Conservation (phyloP, 2,329 filamentous ascomycete species). For the Trichoderma sp. region DNA sequence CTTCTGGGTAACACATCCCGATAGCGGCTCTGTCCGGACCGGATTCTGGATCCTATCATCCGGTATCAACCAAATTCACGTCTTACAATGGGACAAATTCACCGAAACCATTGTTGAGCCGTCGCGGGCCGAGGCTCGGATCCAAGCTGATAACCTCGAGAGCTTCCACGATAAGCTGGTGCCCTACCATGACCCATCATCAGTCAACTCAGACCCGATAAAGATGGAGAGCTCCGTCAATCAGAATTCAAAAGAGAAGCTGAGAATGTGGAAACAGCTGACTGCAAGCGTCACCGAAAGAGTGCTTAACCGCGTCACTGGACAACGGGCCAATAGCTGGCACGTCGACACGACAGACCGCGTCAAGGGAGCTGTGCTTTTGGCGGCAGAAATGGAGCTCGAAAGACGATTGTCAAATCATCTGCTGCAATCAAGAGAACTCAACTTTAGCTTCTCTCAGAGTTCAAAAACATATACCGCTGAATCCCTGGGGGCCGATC, state of each 20-base stretch:
- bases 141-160: slow-evolving; percentile 46
- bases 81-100: slow-evolving; percentile 58
- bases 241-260: slow-evolving; percentile 31
- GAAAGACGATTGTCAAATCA: slow-evolving; percentile 41
- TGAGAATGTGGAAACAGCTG: slow-evolving; percentile 54
- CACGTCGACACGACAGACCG: slow-evolving; percentile 56
- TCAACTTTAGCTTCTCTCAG: slow-evolving; percentile 52
- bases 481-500: slow-evolving; percentile 39
- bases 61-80: slow-evolving; percentile 41
- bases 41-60: slow-evolving; percentile 59
- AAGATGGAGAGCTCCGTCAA: slow-evolving; percentile 14
- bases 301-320: slow-evolving; percentile 52
- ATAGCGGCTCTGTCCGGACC: slow-evolving; percentile 51
- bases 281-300: slow-evolving; percentile 49
- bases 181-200: slow-evolving; percentile 46
- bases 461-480: slow-evolving; percentile 46
- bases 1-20: slow-evolving; percentile 57
- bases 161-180: slow-evolving; percentile 46
- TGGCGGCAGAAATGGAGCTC: slow-evolving; percentile 44
- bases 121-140: slow-evolving; percentile 47
- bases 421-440: slow-evolving; percentile 42
- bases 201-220: slow-evolving; percentile 26
- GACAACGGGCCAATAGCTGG: slow-evolving; percentile 48
- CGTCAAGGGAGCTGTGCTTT: slow-evolving; percentile 46
- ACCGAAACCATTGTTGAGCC: slow-evolving; percentile 57